Evolutionary conservation across 179 eudicot genomes (phyloP).

Genomic region (Carnegiea gigantea): DNA sequence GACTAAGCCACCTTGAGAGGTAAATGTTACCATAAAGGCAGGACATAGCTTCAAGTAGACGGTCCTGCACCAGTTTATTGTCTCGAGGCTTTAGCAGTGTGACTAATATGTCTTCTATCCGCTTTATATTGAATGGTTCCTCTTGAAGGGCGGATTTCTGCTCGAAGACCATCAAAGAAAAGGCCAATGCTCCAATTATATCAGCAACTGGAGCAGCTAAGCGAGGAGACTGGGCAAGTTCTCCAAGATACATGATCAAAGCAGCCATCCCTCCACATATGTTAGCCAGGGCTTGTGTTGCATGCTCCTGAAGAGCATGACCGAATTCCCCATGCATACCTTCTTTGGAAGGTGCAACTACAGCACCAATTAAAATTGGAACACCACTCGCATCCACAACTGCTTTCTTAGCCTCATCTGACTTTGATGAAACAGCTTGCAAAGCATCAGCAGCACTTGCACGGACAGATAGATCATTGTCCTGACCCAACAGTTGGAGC

Average conservation of each 20-base stretch:
- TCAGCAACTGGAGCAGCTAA: conserved; percentile 72
- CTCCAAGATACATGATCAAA: conserved; percentile 60
- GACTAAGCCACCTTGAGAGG: conserved; percentile 43
- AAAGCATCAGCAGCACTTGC: conserved; percentile 77
- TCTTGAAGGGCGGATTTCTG: conserved; percentile 39
- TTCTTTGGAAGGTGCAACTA: conserved; percentile 80
- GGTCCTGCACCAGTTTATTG: conserved; percentile 60
- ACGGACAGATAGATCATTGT: conserved; percentile 57
- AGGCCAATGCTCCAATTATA: conserved; percentile 73
- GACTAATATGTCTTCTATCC: conserved; percentile 50
- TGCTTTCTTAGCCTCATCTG: conserved; percentile 52
- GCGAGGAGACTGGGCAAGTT: conserved; percentile 63
- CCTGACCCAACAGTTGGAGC: conserved; percentile 53
- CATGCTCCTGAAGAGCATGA: conserved; percentile 60
- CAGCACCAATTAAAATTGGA: conserved; percentile 55
- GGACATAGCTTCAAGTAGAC: conserved; percentile 73
- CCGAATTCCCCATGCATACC: conserved; percentile 67
- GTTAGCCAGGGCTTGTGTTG: conserved; percentile 57
- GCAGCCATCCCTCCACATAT: conserved; percentile 69
- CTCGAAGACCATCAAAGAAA: conserved; percentile 54
- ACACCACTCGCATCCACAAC: conserved; percentile 65
- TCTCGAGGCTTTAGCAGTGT: conserved; percentile 54
- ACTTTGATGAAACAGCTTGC: conserved; percentile 59
- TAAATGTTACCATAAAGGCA: conserved; percentile 58
- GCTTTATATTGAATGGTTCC: conserved; percentile 48